Evolutionary conservation across 306 rosid species (phyloP), one percentile per base, ranked within the genome.

Genomic region (Pachyrhizus erosus): DNA sequence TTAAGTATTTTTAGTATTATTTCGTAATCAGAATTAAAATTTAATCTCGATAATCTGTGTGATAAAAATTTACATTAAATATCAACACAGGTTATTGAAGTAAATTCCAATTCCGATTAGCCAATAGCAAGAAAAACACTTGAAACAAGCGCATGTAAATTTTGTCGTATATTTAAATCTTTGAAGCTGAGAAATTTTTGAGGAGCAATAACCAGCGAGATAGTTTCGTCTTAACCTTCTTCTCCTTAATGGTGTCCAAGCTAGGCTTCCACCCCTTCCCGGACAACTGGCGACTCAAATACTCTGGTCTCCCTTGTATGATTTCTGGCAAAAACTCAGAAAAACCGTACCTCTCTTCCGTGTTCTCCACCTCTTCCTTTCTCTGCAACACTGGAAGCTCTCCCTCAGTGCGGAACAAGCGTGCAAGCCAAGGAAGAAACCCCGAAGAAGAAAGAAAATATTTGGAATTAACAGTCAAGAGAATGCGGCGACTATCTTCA

Each of bases 201-300:
- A 85, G 65, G 70, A 90, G 87, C 78, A 90, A 86, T 78, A 90
- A 77, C 89, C 97, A 92, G 46, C 48, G 85, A 58, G 87, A 49
- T 1, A 80, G 0, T 77, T 86, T 89, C 73, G 24, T 92, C 79
- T 92, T 88, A 65, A 76, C 76, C 74, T 89, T 89, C 87, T 87
- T 91, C 89, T 96, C 98, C 58, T 83, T 86, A 15, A 96, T 96
- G 3, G 99, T 87, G 48, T 92, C 98, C 91, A 96, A 87, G 26
- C 88, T 88, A 20, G 99, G 99, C 45, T 91, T 96, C 99, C 99
- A 96, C 31, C 85, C 94, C 70, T 85, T 92, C 26, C 96, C 97
- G 0, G 99, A 93, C 6, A 91, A 75, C 72, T 93, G 96, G 84
- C 91, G 85, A 39, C 90, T 89, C 93, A 93, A 37, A 89, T 86